Percentiles rank a stretch among this genome's conserved stretches.
Conservation (phyloP, 805 yeast species). For the Kuraishia capsulata region DNA sequence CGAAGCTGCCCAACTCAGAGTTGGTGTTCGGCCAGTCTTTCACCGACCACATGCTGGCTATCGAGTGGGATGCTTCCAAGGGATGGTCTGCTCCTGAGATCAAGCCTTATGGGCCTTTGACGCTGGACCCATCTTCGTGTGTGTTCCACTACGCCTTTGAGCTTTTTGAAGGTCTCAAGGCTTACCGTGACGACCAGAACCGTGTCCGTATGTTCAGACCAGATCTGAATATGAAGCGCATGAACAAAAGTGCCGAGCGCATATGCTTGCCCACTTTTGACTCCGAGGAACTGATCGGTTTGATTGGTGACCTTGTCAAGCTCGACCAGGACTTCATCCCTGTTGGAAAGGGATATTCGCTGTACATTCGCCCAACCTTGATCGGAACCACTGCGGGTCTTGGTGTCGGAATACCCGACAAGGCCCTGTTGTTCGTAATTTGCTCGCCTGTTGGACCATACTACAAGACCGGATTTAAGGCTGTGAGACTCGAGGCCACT, state of each 20-base stretch:
- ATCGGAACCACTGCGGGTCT: conserved; percentile 87
- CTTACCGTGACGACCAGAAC: conserved; percentile 61
- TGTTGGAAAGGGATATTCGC: conserved; percentile 76
- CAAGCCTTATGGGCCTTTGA: conserved; percentile 70
- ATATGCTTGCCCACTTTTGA: conserved; percentile 87
- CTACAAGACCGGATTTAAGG: conserved; percentile 91
- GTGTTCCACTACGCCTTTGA: conserved; percentile 95
- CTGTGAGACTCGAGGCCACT: conserved; percentile 89
- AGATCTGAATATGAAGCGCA: conserved; percentile 83
- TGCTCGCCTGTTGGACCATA: conserved; percentile 97
- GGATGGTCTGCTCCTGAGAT: conserved; percentile 94
- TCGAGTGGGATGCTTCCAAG: conserved; percentile 65
- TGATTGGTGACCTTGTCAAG: conserved; percentile 67
- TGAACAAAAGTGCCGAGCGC: conserved; percentile 83
- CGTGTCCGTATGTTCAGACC: conserved; percentile 81
- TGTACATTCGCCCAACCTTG: conserved; percentile 90
- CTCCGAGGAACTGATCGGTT: conserved; percentile 62
- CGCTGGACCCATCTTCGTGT: conserved; percentile 78
- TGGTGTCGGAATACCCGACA: conserved; percentile 79
- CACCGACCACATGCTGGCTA: conserved; percentile 82
- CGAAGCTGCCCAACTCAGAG: conserved; percentile 48
- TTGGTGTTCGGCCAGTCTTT: conserved; percentile 67
- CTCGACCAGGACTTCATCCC: conserved; percentile 79
- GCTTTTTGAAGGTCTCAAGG: conserved; percentile 93
- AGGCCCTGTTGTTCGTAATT: conserved; percentile 77